Base-by-base conservation (phyloP, 1,284 basidiomycete genomes). In the Ceratobasidium sp. region DNA sequence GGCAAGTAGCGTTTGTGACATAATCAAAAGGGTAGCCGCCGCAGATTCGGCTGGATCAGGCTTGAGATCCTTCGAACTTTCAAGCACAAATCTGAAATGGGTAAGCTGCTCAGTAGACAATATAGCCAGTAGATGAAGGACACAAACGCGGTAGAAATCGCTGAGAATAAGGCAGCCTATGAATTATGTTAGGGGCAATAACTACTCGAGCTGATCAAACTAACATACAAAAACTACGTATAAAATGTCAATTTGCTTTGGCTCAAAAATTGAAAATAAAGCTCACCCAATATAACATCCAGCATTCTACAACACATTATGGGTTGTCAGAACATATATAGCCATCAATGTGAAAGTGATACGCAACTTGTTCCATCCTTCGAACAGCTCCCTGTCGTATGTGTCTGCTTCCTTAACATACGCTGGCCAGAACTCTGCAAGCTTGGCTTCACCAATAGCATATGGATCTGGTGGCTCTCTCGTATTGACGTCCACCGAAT, bases 141-240 rank as follows among this genome's bases (percentile, higher is more conserved):
- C 7, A 41, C 28, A 35, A 18, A 58, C 55, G 55, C 30, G 32
- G 55, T 58, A 7, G 28, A 58, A 18, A 58, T 58, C 9, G 55
- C 55, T 2, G 55, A 58, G 16, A 58, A 58, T 21, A 58, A 16
- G 5, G 55, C 55, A 6, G 55, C 55, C 55, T 58, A 28, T 3
- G 3, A 38, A 38, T 38, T 11, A 4, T 38, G 32, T 18, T 14
- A 21, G 35, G 3, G 18, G 1, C 54, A 32, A 18, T 8, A 3
- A 7, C n/a, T n/a, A 16, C 9, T 35, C 2, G 13, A 21, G n/a
- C n/a, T n/a, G n/a, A 16, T 14, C 7, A 8, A 35, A 32, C 26
- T 18, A 14, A 35, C 30, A 11, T 18, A 57, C 54, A n/a, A 57
- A 35, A 35, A 52, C 50, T 52, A 21, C 23, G 6, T 6, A n/a